Percentiles rank a stretch among this genome's conserved stretches.
Evolutionary conservation across 1,139 yeast genomes (phyloP).

Genomic region (Protomyces gravidus): DNA sequence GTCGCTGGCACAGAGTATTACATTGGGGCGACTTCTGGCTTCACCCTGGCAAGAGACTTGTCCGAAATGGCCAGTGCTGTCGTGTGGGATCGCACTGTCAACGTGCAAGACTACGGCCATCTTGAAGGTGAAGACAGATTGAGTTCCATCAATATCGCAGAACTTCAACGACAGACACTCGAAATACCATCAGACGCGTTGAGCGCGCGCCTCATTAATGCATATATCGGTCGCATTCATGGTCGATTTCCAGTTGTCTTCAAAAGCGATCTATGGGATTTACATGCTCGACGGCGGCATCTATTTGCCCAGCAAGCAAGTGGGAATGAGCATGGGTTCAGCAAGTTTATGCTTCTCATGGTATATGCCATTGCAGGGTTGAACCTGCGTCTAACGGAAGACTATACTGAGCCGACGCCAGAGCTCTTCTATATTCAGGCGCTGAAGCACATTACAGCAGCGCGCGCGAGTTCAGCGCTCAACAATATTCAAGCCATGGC

Average conservation of each 20-base stretch:
- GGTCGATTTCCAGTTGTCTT: neutral
- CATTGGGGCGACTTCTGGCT: neutral
- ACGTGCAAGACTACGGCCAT: neutral
- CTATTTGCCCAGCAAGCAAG: neutral
- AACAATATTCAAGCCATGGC: conserved; percentile 1
- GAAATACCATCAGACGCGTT: neutral
- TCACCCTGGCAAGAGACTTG: neutral
- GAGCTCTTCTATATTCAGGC: neutral
- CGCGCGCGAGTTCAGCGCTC: neutral
- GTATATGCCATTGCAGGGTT: neutral
- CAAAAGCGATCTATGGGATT: neutral
- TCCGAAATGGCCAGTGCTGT: neutral
- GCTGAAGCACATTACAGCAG: neutral
- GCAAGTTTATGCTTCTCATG: neutral
- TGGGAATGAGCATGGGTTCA: neutral
- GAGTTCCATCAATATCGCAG: neutral
- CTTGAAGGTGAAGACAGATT: neutral
- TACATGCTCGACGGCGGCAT: neutral
- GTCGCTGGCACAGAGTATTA: neutral
- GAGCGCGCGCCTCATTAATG: neutral
- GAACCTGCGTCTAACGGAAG: neutral
- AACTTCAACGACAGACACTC: neutral
- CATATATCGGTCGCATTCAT: neutral
- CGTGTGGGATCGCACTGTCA: neutral
- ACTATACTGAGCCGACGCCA: neutral